These are phyloP conservation scores for Hemileia vastatrix DNA, from an alignment of 1,284 basidiomycete genomes.

Conservation along the genomic window DNA sequence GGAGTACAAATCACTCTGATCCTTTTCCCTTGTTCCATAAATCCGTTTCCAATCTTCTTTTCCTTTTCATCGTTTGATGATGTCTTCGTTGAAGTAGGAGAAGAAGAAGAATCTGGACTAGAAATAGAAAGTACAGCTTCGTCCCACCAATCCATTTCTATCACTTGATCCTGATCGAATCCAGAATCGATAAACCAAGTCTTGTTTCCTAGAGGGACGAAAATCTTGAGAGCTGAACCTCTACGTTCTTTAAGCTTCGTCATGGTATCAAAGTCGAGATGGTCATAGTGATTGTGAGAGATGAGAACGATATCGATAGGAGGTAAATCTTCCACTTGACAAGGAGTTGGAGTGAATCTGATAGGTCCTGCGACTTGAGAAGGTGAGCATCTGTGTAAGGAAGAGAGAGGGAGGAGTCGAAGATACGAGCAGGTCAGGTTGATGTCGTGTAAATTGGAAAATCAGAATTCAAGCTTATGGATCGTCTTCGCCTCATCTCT, in stretches of 20 bases:
- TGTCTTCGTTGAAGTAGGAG: neutral
- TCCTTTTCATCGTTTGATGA: neutral
- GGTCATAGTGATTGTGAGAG: neutral
- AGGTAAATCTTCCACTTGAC: neutral
- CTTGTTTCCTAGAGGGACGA: neutral
- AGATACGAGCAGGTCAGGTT: neutral
- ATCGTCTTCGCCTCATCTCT: neutral
- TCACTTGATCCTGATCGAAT: conserved; percentile 2
- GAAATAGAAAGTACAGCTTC: neutral
- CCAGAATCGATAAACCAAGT: conserved; percentile 1
- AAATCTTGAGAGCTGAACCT: neutral
- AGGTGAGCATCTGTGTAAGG: neutral
- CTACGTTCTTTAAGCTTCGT: neutral
- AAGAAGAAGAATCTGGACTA: neutral
- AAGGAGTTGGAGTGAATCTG: neutral
- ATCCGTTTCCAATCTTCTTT: neutral
- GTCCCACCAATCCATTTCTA: neutral
- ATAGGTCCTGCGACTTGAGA: neutral
- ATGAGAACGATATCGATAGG: neutral
- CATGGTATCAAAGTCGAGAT: neutral
- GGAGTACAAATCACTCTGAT: too few species aligned
- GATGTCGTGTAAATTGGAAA: neutral
- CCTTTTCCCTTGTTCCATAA: too few species aligned
- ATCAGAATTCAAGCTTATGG: neutral
- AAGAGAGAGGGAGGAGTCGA: neutral